Evolutionary conservation across 495 filamentous ascomycete species (phyloP).

Genomic region (Aspergillus homomorphus): DNA sequence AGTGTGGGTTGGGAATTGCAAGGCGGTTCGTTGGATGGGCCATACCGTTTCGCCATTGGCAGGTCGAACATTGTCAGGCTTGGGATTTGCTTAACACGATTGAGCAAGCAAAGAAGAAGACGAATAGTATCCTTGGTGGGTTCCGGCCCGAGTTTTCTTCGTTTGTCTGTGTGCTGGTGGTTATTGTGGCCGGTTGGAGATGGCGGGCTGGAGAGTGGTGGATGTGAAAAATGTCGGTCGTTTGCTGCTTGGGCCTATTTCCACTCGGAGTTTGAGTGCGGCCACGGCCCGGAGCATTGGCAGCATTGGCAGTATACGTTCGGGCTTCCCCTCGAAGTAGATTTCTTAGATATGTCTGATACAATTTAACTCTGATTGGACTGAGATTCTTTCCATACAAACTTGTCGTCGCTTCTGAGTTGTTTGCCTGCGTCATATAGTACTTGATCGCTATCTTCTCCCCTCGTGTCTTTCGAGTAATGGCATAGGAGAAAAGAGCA

Average conservation of each 20-base stretch:
- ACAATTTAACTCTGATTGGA: too few species aligned
- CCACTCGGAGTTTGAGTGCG: slow-evolving; percentile 8
- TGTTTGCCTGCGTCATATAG: too few species aligned
- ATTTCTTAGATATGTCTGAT: too few species aligned
- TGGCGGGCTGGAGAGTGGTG: background rate
- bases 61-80: slow-evolving; percentile 39
- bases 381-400: background rate
- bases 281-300: slow-evolving; percentile 13
- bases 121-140: too few species aligned
- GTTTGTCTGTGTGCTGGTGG: background rate
- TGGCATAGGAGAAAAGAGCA: too few species aligned
- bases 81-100: too few species aligned
- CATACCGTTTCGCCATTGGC: slow-evolving; percentile 43
- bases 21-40: background rate
- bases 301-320: background rate
- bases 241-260: background rate
- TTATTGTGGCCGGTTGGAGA: background rate
- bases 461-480: too few species aligned
- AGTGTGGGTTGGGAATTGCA: background rate
- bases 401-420: too few species aligned
- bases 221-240: slow-evolving; percentile 4
- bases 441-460: too few species aligned
- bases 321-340: background rate
- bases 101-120: too few species aligned
- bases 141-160: background rate